These are phyloP conservation scores for Echites panduratus DNA, from an alignment of 257 asterid species.

Conservation along the genomic window DNA sequence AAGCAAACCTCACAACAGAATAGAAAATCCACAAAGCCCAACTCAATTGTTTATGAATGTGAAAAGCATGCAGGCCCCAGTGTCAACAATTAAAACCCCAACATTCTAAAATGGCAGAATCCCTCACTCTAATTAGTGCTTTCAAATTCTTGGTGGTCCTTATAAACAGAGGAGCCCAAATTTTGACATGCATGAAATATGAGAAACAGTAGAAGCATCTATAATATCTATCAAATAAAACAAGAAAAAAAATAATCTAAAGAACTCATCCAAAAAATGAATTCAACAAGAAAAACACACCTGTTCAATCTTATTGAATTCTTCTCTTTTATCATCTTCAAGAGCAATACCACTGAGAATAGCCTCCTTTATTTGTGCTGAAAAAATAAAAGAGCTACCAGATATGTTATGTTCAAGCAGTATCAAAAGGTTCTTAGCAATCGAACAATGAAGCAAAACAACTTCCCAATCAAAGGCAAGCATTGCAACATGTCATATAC, in stretches of 20 bases:
- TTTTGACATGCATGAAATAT: background rate
- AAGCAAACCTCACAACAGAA: background rate
- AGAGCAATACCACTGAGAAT: conserved; percentile 85
- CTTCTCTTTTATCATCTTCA: conserved; percentile 81
- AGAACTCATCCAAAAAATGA: background rate
- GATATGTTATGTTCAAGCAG: conserved; percentile 6
- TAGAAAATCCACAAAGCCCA: background rate
- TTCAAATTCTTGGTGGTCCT: background rate
- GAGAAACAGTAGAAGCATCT: background rate
- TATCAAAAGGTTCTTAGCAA: background rate
- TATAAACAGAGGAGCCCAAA: background rate
- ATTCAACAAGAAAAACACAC: conserved; percentile 27
- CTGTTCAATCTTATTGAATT: conserved; percentile 89
- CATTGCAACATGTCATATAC: background rate
- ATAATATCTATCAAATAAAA: background rate
- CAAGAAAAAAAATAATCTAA: background rate
- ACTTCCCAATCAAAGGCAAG: background rate
- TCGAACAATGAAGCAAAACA: background rate
- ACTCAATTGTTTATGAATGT: background rate
- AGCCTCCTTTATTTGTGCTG: conserved; percentile 94
- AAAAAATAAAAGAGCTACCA: conserved; percentile 22
- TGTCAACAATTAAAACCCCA: background rate
- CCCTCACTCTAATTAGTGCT: background rate
- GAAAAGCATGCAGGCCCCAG: background rate
- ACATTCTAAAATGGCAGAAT: background rate